Evolutionary conservation across 257 asterid species (phyloP).

Genomic region (Fraxinus quadrangulata): DNA sequence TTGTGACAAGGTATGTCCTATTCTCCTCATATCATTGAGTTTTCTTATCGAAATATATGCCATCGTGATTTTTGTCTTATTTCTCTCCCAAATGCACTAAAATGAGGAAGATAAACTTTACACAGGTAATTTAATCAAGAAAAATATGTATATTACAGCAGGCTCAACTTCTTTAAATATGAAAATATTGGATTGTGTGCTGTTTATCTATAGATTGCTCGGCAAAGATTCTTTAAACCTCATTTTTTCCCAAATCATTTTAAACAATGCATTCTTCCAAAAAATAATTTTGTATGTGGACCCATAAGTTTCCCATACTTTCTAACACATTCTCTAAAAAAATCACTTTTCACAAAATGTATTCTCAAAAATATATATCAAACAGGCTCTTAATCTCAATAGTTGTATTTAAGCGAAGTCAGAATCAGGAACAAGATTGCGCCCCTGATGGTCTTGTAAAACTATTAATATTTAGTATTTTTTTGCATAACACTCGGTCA

Average conservation of each 20-base stretch:
- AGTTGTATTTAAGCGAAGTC: not conserved
- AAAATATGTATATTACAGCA: not conserved
- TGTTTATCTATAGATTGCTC: not conserved
- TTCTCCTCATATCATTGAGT: not conserved
- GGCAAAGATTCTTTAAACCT: too few relatives aligned
- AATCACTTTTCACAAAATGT: too few relatives aligned
- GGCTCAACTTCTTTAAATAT: not conserved
- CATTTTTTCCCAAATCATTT: too few relatives aligned
- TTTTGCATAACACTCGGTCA: not conserved
- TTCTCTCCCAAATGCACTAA: not conserved
- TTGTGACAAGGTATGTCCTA: constrained; percentile 69
- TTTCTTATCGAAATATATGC: not conserved
- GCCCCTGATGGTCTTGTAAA: not conserved
- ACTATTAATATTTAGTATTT: not conserved
- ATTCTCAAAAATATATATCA: too few relatives aligned
- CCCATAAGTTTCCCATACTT: too few relatives aligned
- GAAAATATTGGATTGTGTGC: not conserved
- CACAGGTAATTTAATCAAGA: not conserved
- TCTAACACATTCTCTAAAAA: too few relatives aligned
- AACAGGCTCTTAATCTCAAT: not conserved
- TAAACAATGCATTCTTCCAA: too few relatives aligned
- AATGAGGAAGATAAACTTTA: not conserved
- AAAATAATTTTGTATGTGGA: too few relatives aligned
- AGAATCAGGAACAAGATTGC: not conserved
- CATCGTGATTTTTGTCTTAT: not conserved